Percentiles rank a stretch among this genome's conserved stretches.
These are phyloP conservation scores for Umbelopsis ramanniana DNA, from an alignment of 192 early-diverging fungal genomes.

Conservation along the genomic window DNA sequence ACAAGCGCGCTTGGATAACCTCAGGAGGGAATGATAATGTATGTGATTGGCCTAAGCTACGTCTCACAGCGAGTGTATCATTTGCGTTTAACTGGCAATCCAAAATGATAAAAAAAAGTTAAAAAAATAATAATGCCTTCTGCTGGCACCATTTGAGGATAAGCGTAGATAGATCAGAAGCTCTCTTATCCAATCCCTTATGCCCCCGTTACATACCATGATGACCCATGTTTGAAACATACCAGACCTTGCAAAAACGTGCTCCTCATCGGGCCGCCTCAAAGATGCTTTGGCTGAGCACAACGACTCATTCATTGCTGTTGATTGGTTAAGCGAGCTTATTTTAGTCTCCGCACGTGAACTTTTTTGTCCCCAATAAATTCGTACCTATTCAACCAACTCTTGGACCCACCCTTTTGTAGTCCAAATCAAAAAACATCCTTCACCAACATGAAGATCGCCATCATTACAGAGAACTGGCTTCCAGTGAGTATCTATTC, in stretches of 20 bases:
- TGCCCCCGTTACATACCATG: background rate
- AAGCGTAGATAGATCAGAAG: background rate
- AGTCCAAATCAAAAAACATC: conserved; percentile 8
- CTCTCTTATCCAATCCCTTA: background rate
- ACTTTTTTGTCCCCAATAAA: conserved; percentile 20
- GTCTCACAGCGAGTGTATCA: background rate
- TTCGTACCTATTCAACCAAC: background rate
- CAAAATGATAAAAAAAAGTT: no score
- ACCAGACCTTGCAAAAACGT: background rate
- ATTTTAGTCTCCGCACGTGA: conserved; percentile 20
- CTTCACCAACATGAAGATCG: conserved; percentile 30
- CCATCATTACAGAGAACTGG: conserved; percentile 42
- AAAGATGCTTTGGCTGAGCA: conserved; percentile 3
- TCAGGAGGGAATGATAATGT: conserved; percentile 75
- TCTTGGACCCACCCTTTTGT: background rate
- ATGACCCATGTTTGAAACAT: conserved; percentile 17
- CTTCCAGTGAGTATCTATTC: conserved; percentile 18
- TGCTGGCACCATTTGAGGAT: background rate
- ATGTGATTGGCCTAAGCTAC: conserved; percentile 2
- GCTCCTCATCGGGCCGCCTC: conserved; percentile 2
- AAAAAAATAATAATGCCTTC: no score
- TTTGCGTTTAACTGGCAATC: no score
- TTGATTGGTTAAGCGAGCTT: conserved; percentile 21
- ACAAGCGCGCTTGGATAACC: conserved; percentile 87
- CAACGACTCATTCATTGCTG: conserved; percentile 4